Evolutionary conservation across 495 filamentous ascomycete genomes (phyloP), one percentile per base, ranked within the genome.

Genomic region (Aspergillus funiculosus): DNA sequence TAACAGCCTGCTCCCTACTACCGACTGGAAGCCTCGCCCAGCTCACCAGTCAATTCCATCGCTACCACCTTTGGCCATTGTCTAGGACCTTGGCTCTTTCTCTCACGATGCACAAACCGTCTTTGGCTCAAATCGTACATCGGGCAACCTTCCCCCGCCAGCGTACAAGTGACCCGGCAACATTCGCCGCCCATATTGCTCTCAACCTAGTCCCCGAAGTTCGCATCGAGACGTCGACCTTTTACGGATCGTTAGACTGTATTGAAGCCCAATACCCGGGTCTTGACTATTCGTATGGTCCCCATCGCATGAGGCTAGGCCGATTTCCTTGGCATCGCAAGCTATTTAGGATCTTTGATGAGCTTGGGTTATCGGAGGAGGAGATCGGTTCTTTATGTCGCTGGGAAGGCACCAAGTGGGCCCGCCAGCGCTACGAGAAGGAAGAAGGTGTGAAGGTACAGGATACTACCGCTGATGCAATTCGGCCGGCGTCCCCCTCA

Each of bases 331-430:
- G 83, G 78, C 89, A 95, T 62, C 80, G 80, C 45, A 75, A 77
- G 52, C 75, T 95, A 1, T 94, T 95, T 66, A 77, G 79, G 26
- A 84, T 82, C 27, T 94, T 95, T 53, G 87, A 95, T 55, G 72
- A 71, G 29, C 74, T 95, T 14, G 72, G 79, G 27, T 66, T 94
- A n/a, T 92, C 89, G 0, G 67, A 77, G 27, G 65, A 71, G 38
- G 89, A 95, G 56, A 94, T 95, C 50, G 69, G 76, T 1, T 76
- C 71, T 9, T 68, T 95, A 47, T 94, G 89, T 50, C 85, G 85
- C 56, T 95, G 89, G 89, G 87, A 94, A 60, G 89, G 89, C n/a
- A 94, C 89, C 39, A 83, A 85, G 53, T 94, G 84, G 72, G 89
- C 89, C 21, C 83, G 88, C 47, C 81, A 91, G 59, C 78, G 83